These are phyloP conservation scores for Cytospora piceae DNA, from an alignment of 2,329 filamentous ascomycete genomes.

Conservation along the genomic window DNA sequence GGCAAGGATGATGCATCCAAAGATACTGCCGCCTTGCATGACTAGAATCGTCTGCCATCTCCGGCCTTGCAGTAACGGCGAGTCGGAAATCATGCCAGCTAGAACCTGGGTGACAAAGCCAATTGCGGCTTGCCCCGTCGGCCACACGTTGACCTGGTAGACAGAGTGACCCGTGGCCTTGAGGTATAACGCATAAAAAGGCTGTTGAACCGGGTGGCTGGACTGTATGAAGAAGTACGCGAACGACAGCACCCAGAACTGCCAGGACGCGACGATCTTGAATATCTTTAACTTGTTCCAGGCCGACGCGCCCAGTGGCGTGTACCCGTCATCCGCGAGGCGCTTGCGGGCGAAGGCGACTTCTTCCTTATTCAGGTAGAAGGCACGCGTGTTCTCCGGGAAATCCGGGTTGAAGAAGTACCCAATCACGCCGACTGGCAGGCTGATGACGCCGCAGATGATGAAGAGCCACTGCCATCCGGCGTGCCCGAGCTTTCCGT, in stretches of 20 bases:
- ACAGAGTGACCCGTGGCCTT: constrained; percentile 17
- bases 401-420: constrained; percentile 30
- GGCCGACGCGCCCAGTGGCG: constrained; percentile 16
- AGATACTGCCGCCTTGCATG: constrained; percentile 31
- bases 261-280: constrained; percentile 20
- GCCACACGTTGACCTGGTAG: constrained; percentile 28
- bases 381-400: constrained; percentile 27
- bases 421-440: constrained; percentile 32
- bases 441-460: constrained; percentile 40
- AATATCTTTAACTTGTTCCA: constrained; percentile 24
- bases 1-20: constrained; percentile 25
- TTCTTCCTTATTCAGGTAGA: constrained; percentile 25
- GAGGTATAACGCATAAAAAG: constrained; percentile 24
- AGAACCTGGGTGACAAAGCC: constrained; percentile 22
- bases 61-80: constrained; percentile 24
- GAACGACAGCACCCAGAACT: constrained; percentile 26
- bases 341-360: constrained; percentile 21
- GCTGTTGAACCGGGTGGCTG: constrained; percentile 27
- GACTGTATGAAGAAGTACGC: constrained; percentile 32
- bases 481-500: constrained; percentile 48
- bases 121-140: constrained; percentile 26
- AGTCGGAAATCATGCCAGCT: constrained; percentile 31
- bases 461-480: constrained; percentile 57
- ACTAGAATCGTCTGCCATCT: constrained; percentile 29
- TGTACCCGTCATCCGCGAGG: constrained; percentile 25